A percentile compares a stretch with the other conserved stretches of the same genome.
Conservation (phyloP, 176 grass and related monocot genomes). For the Rhynchospora breviuscula region DNA sequence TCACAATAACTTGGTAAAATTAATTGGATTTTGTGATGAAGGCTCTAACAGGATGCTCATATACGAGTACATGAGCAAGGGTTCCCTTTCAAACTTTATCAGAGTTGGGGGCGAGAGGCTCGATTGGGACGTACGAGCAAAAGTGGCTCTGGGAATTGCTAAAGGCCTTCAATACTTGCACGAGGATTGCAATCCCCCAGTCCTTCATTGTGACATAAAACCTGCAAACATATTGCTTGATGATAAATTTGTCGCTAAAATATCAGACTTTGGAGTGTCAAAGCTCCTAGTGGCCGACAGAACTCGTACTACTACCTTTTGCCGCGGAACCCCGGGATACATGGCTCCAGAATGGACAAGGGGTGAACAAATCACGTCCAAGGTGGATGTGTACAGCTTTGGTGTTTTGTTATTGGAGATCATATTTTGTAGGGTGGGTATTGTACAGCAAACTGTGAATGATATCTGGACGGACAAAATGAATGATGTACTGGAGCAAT, state of each 20-base stretch:
- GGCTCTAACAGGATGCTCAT: conserved; percentile 38
- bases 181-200: conserved; percentile 32
- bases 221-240: conserved; percentile 39
- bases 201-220: conserved; percentile 42
- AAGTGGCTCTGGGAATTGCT: conserved; percentile 32
- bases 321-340: conserved; percentile 35
- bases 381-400: conserved; percentile 45
- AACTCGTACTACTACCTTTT: conserved; percentile 18
- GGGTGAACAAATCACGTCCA: conserved; percentile 10
- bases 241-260: conserved; percentile 19
- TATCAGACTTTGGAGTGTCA: conserved; percentile 42
- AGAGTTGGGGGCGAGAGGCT: conserved; percentile 14
- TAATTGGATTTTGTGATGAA: conserved; percentile 49
- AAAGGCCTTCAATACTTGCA: conserved; percentile 40
- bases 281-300: conserved; percentile 30
- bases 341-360: conserved; percentile 36
- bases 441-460: not conserved
- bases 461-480: not conserved
- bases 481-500: too few species aligned
- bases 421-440: conserved; percentile 1
- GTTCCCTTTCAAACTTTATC: conserved; percentile 31
- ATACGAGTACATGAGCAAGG: conserved; percentile 50
- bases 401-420: conserved; percentile 36
- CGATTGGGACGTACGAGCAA: conserved; percentile 23
- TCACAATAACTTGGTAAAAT: conserved; percentile 47